Percentiles rank a stretch among this genome's conserved stretches.
Conservation (phyloP, 345 rosid species). For the Psidium guajava region DNA sequence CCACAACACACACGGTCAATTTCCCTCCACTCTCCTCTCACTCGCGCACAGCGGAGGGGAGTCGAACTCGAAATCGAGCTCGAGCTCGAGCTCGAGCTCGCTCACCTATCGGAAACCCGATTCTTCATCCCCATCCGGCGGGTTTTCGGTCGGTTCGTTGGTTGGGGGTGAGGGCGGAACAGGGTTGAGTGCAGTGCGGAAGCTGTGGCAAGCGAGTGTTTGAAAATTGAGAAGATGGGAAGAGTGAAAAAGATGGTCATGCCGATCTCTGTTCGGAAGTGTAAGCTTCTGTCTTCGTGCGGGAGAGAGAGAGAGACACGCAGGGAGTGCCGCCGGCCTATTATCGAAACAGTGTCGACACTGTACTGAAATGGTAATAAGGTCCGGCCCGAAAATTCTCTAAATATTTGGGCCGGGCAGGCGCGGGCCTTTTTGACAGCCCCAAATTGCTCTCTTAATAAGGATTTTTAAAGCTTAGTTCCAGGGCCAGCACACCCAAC, state of each 20-base stretch:
- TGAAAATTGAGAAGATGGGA: background rate
- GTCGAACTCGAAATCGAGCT: background rate
- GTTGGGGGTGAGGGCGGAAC: background rate
- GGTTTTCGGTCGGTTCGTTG: background rate
- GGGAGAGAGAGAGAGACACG: background rate
- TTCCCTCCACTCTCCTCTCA: background rate
- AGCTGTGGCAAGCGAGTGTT: background rate
- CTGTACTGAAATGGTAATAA: too few species aligned
- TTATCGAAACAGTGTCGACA: too few species aligned
- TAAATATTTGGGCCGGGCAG: too few species aligned
- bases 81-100: background rate
- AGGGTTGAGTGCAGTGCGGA: background rate
- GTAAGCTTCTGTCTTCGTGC: background rate
- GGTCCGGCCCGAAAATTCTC: too few species aligned
- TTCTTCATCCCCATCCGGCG: background rate
- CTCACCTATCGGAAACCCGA: background rate
- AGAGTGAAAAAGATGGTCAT: background rate
- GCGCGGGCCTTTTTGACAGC: too few species aligned
- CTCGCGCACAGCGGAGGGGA: background rate
- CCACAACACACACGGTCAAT: background rate
- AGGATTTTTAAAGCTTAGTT: too few species aligned
- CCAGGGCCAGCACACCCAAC: too few species aligned
- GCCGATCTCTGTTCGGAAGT: background rate
- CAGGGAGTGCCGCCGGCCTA: conserved; percentile 45
- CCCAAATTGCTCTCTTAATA: too few species aligned